A percentile compares a stretch with the other conserved stretches of the same genome.
Evolutionary conservation across 2,329 filamentous ascomycete species (phyloP).

Genomic region (Arthrocladium fulminans): DNA sequence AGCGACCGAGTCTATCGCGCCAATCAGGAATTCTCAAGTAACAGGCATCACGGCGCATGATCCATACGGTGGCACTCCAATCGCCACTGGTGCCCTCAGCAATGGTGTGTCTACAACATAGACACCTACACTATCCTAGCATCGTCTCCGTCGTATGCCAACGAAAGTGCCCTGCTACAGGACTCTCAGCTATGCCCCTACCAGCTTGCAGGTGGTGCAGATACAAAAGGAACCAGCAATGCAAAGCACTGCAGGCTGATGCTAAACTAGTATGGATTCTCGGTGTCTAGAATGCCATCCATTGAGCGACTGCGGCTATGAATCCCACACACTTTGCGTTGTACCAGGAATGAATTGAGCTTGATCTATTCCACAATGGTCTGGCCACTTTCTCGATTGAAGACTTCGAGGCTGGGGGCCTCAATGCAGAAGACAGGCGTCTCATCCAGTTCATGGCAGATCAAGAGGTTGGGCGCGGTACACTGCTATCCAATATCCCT

Average conservation of each 20-base stretch:
- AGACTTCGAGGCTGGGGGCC: conserved; percentile 60
- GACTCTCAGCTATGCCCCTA: conserved; percentile 42
- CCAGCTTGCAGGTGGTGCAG: conserved; percentile 61
- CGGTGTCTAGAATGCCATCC: neutral
- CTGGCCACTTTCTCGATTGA: conserved; percentile 58
- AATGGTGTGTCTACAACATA: conserved; percentile 35
- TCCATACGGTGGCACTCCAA: conserved; percentile 56
- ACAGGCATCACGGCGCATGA: conserved; percentile 60
- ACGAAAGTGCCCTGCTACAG: neutral
- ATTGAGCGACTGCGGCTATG: conserved; percentile 62
- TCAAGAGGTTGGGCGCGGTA: conserved; percentile 70
- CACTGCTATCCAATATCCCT: conserved; percentile 67
- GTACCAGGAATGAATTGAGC: conserved; percentile 77
- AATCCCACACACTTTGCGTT: conserved; percentile 65
- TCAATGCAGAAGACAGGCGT: conserved; percentile 59
- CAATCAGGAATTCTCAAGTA: conserved; percentile 41
- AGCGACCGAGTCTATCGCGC: conserved; percentile 20
- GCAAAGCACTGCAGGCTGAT: conserved; percentile 15
- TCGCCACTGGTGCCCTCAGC: conserved; percentile 60
- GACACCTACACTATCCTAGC: neutral
- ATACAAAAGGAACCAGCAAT: conserved; percentile 60
- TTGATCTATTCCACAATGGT: conserved; percentile 73
- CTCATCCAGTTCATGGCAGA: conserved; percentile 69
- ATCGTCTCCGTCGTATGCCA: neutral
- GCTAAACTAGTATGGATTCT: conserved; percentile 20